These are phyloP conservation scores for Cutaneotrichosporon curvatum DNA, from an alignment of 1,284 basidiomycete genomes.

Conservation along the genomic window DNA sequence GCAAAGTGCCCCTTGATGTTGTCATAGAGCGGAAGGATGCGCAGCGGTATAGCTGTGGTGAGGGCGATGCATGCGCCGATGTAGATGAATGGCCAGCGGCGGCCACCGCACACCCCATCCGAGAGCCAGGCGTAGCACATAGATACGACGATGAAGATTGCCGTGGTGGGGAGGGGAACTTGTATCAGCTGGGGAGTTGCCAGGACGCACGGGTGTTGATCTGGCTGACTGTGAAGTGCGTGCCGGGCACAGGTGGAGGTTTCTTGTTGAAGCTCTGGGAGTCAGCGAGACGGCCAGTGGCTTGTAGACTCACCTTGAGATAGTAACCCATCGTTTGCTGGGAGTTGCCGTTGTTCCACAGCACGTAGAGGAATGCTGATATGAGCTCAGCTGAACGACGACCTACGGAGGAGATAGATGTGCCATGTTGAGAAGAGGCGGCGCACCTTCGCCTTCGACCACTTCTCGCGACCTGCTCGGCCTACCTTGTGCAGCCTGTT, in stretches of 20 bases:
- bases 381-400: neutral
- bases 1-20: slow-evolving; percentile 24
- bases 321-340: slow-evolving; percentile 34
- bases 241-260: slow-evolving; percentile 28
- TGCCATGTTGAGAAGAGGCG: slow-evolving; percentile 29
- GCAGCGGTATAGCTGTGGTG: slow-evolving; percentile 22
- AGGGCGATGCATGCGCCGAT: slow-evolving; percentile 24
- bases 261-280: slow-evolving; percentile 27
- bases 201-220: slow-evolving; percentile 23
- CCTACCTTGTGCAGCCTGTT: slow-evolving; percentile 20
- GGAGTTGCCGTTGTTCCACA: slow-evolving; percentile 30
- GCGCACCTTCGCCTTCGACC: slow-evolving; percentile 21
- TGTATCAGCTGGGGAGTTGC: neutral
- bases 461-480: slow-evolving; percentile 18
- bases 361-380: slow-evolving; percentile 26
- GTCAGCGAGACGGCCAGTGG: neutral
- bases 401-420: slow-evolving; percentile 33
- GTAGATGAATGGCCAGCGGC: slow-evolving; percentile 33
- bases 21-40: slow-evolving; percentile 27
- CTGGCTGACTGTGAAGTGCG: slow-evolving; percentile 24
- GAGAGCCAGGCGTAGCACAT: slow-evolving; percentile 30
- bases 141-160: slow-evolving; percentile 27
- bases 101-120: slow-evolving; percentile 29
- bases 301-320: slow-evolving; percentile 30
- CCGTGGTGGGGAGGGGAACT: slow-evolving; percentile 28